Evolutionary conservation across 768 basidiomycete species (phyloP), one percentile per base, ranked within the genome.

Genomic region (Gloeopeniophorella convolvens): DNA sequence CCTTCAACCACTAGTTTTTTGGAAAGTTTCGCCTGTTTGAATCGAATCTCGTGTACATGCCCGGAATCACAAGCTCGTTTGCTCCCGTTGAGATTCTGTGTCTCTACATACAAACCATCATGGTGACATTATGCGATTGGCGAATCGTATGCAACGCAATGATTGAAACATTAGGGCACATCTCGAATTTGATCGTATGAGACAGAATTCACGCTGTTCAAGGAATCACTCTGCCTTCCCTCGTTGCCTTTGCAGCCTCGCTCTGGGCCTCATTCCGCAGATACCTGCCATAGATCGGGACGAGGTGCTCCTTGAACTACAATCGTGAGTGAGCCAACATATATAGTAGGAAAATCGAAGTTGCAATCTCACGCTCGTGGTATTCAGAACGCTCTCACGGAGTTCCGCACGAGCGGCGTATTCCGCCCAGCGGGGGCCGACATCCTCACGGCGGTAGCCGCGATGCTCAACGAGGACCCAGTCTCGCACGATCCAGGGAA

Each of bases 401-500:
- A 62, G 68, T 58, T 67, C 67, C 4, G 82, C 51, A 13, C 54
- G 37, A 26, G 68, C 67, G 1, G 68, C 72, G 57, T 78, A 83
- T 39, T 60, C 63, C 48, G 66, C n/a, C n/a, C n/a, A n/a, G n/a
- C n/a, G n/a, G n/a, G n/a, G n/a, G n/a, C n/a, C n/a, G n/a, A n/a
- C n/a, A n/a, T n/a, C n/a, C n/a, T n/a, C n/a, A n/a, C 73, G 55
- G 18, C 67, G 66, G 59, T 72, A 81, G 4, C 69, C 74, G 24
- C 80, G 65, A 55, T 80, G 65, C 57, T 80, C 72, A 18, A 62
- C 61, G 18, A 80, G 37, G 37, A 80, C 64, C 56, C 73, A 75
- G 47, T 80, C 74, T 51, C 73, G 59, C 16, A 67, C 59, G 26
- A 71, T 65, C 77, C 80, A 85, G 20, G 82, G 82, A 23, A 76